Percentiles rank a stretch among this genome's conserved stretches.
phyloP scores from a whole-genome alignment of 2,329 filamentous ascomycete genomes.

The Arthrobotrys megalospora region DNA sequence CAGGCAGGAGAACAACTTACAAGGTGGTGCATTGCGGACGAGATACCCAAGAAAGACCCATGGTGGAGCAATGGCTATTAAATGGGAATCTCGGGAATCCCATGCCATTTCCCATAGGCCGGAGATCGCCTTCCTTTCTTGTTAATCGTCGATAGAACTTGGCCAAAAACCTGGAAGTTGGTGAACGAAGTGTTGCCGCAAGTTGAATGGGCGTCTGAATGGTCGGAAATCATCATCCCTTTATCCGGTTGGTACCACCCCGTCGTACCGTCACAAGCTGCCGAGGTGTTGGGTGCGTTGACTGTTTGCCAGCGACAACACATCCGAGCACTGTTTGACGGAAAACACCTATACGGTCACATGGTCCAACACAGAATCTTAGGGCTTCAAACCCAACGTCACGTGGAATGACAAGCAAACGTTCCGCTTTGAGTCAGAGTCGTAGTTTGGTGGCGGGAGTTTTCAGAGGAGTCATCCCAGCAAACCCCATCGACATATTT shows the following conservation, averaged over 20 bases:
- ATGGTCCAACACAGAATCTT: constrained; percentile 13
- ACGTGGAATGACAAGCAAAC: constrained; percentile 55
- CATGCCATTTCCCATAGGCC: constrained; percentile 5
- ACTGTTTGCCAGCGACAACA: constrained; percentile 19
- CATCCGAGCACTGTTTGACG: background rate
- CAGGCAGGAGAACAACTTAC: background rate
- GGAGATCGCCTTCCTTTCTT: background rate
- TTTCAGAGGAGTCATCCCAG: constrained; percentile 51
- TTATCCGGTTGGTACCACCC: constrained; percentile 47
- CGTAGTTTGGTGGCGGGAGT: constrained; percentile 42
- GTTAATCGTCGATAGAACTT: constrained; percentile 7
- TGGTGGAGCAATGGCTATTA: background rate
- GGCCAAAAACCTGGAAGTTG: constrained; percentile 28
- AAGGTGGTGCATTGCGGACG: background rate
- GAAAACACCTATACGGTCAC: constrained; percentile 6
- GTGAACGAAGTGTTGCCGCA: constrained; percentile 44
- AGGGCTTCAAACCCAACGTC: constrained; percentile 55
- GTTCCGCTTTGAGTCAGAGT: constrained; percentile 42
- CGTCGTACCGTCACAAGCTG: constrained; percentile 19
- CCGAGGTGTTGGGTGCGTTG: constrained; percentile 45
- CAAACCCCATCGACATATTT: constrained; percentile 20
- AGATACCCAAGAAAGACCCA: constrained; percentile 12
- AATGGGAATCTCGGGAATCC: constrained; percentile 38
- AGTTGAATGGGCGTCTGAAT: constrained; percentile 45
- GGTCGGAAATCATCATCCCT: constrained; percentile 53